A percentile compares a stretch with the other conserved stretches of the same genome.
Evolutionary conservation across 495 filamentous ascomycete genomes (phyloP).

Genomic region (Monascus purpureus): DNA sequence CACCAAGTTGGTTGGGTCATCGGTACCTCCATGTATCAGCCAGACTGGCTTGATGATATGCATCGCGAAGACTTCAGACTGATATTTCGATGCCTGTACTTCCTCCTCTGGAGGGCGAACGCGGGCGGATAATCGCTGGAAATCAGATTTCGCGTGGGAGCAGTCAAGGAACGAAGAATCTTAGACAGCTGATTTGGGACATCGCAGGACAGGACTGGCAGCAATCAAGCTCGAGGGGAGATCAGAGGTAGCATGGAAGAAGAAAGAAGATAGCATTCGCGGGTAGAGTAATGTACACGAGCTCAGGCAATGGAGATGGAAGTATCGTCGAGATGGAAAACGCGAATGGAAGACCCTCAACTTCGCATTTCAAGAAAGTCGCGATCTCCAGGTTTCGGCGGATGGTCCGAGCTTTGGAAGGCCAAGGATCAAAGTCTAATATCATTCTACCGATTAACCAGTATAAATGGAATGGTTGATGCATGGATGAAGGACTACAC

Average conservation of each 20-base stretch:
- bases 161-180: not conserved
- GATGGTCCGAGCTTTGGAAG: constrained; percentile 26
- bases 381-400: constrained; percentile 25
- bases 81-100: not conserved
- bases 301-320: too few relatives aligned
- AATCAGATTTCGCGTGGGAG: not conserved
- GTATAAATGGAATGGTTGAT: too few relatives aligned
- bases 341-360: too few relatives aligned
- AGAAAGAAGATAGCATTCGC: not conserved
- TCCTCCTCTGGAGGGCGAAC: not conserved
- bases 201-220: constrained; percentile 15
- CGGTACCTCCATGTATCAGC: constrained; percentile 75
- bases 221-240: constrained; percentile 1
- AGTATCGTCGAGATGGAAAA: too few relatives aligned
- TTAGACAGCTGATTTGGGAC: constrained; percentile 10
- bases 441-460: too few relatives aligned
- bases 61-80: constrained; percentile 36
- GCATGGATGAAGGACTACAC: too few relatives aligned
- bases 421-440: not conserved
- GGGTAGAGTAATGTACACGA: too few relatives aligned
- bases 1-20: too few relatives aligned
- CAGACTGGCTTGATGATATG: constrained; percentile 86
- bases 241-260: not conserved
- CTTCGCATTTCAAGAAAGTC: constrained; percentile 11
- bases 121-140: not conserved